These are phyloP conservation scores for Cubamyces lactineus DNA, from an alignment of 768 basidiomycete genomes.

Conservation along the genomic window DNA sequence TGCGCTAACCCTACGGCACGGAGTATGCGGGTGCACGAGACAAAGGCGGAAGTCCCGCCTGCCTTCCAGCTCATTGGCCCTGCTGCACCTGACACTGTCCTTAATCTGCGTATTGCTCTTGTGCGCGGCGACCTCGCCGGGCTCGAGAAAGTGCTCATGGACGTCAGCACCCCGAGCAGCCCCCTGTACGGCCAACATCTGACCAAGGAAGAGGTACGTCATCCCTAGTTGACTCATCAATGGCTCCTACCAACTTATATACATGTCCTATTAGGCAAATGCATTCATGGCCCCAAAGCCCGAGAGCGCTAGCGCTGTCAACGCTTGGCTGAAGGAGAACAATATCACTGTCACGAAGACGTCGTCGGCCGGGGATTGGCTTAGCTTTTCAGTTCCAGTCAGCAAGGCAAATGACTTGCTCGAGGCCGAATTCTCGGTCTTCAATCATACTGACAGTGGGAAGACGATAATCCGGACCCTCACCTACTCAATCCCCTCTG, in stretches of 20 bases:
- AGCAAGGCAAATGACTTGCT: slow-evolving; percentile 41
- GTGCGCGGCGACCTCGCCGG: slow-evolving; percentile 39
- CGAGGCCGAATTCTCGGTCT: slow-evolving; percentile 40
- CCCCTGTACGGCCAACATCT: slow-evolving; percentile 42
- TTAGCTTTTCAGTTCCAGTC: slow-evolving; percentile 38
- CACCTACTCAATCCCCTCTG: slow-evolving; percentile 41
- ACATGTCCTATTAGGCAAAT: slow-evolving; percentile 27
- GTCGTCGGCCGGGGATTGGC: slow-evolving; percentile 40
- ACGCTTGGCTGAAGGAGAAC: slow-evolving; percentile 34
- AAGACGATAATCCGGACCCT: slow-evolving; percentile 38
- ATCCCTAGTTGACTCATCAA: background rate
- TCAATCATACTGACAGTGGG: slow-evolving; percentile 36
- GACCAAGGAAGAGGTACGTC: slow-evolving; percentile 41
- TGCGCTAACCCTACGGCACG: slow-evolving; percentile 28
- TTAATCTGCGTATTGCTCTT: slow-evolving; percentile 44
- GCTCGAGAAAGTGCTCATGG: slow-evolving; percentile 41
- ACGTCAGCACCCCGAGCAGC: slow-evolving; percentile 43
- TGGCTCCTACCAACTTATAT: background rate
- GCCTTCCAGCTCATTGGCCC: slow-evolving; percentile 36
- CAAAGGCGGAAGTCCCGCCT: slow-evolving; percentile 30
- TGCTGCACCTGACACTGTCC: slow-evolving; percentile 34
- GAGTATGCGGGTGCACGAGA: slow-evolving; percentile 37
- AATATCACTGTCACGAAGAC: slow-evolving; percentile 27
- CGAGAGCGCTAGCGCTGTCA: slow-evolving; percentile 33
- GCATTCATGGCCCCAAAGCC: slow-evolving; percentile 32